Base-by-base conservation (phyloP, 1,284 basidiomycete species). In the Fomitopsis pinicola region DNA sequence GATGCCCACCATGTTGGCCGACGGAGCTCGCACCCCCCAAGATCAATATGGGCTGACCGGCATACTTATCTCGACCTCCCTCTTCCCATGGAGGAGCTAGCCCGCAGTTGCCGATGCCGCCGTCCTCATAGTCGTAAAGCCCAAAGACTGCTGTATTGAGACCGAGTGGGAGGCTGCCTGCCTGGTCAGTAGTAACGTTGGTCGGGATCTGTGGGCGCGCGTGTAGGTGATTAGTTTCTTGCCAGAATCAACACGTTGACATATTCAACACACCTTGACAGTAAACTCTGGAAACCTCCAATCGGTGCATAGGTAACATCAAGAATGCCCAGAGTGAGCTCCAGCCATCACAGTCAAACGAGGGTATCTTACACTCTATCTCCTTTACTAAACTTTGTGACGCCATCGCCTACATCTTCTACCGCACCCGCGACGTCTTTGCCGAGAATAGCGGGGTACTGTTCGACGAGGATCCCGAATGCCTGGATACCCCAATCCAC, bases 401-500 rank as follows among this genome's bases (percentile, higher is more conserved):
- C 68, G 28, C 64, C 58, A 7, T 59, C 52, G 1, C 69, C 68
- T 6, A 66, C 58, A 14, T 62, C 67, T 19, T 64, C 68, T 1
- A 70, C 66, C 3, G 59, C 42, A 7, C 68, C 69, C 1, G 67
- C 66, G 14, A 42, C 59, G 33, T 69, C 69, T 5, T 9, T 15
- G 6, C 67, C 68, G 1, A 60, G 52, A 26, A 66, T 61, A 28
- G 46, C 60, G n/a, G 67, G 78, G 58, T 65, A 75, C 4, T 64
- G 63, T 1, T 68, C 58, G 17, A 71, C 28, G 42, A 71, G 46
- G 26, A 64, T 17, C 10, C 66, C 67, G 44, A 64, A 67, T 38
- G 66, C 71, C 42, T 74, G 74, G 14, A 77, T 55, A 64, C 80
- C 80, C 68, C 75, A 82, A 66, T 83, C 82, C n/a, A 80, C 64